Base-by-base conservation (phyloP, 2,329 filamentous ascomycete species). In the Neonectria punicea region DNA sequence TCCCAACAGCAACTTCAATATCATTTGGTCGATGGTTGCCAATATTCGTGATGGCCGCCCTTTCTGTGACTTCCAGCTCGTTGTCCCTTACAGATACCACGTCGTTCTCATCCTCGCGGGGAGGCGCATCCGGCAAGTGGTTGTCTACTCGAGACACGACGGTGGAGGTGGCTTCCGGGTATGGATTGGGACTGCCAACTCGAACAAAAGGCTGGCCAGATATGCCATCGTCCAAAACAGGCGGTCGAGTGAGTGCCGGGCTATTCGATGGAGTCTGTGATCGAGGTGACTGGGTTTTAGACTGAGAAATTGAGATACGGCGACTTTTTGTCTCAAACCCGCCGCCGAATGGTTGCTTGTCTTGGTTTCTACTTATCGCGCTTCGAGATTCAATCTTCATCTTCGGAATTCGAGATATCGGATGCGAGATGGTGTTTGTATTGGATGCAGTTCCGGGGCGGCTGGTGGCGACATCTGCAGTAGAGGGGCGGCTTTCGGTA, bases 1-100 rank as follows among this genome's bases (percentile, higher is more conserved):
- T 85, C 0, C 96, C 96, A 1, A 98, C 95, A 4, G 94, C 89
- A 2, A 98, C 90, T 63, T 92, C 89, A 5, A 79, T 75, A 64
- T 79, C 67, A 25, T 76, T 76, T 44, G 74, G 79, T 39, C 63
- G 63, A 18, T 67, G 62, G 28, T 66, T 62, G 4, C 56, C 63
- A 18, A 58, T 36, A 28, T 54, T 54, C 13, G 20, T 18, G 18
- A 53, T 63, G 14, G 67, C 63, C 4, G 54, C 20, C 20, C 55
- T 41, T 16, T 67, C 65, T 13, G 57, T 18, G 16, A 58, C 57
- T 34, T 64, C 67, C 44, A 56, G 18, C 32, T 53, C 50, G 49
- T 51, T 44, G 14, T 71, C 70, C 32, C 53, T 55, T 9, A 63
- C 41, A 20, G 51, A 39, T 32, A 49, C 50, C 5, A 30, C 20